phyloP scores from a whole-genome alignment of 805 yeast species.

The Saturnispora sanitii region DNA sequence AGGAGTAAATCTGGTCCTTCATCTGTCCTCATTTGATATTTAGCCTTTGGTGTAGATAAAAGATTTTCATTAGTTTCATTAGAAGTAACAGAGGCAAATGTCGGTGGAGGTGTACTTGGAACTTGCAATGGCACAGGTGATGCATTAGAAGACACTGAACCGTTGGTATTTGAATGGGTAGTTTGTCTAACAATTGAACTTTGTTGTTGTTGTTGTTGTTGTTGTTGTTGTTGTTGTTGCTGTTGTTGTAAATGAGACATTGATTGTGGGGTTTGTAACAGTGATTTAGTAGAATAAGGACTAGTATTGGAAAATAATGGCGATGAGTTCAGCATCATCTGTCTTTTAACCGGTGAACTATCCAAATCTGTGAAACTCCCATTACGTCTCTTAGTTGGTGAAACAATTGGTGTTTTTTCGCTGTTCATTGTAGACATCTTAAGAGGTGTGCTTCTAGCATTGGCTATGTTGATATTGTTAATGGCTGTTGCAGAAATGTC shows the following conservation, averaged over 20 bases:
- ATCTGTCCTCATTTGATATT: slow-evolving; percentile 11
- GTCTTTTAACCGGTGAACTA: slow-evolving; percentile 23
- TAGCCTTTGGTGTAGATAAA: slow-evolving; percentile 26
- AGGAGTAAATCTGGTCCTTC: slow-evolving; percentile 79
- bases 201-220: slow-evolving; percentile 10
- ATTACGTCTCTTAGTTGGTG: slow-evolving; percentile 24
- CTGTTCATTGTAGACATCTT: not conserved
- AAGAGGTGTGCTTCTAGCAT: not conserved
- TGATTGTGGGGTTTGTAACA: slow-evolving; percentile 15
- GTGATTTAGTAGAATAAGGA: slow-evolving; percentile 14
- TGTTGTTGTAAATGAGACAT: slow-evolving; percentile 10
- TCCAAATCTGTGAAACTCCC: slow-evolving; percentile 12
- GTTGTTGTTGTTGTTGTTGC: slow-evolving; percentile 8
- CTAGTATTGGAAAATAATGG: slow-evolving; percentile 21
- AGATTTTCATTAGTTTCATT: slow-evolving; percentile 8
- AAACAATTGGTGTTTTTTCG: slow-evolving; percentile 12
- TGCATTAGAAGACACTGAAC: too few species aligned
- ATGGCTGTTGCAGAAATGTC: slow-evolving; percentile 16
- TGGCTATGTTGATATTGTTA: slow-evolving; percentile 13
- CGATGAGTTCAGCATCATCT: slow-evolving; percentile 22
- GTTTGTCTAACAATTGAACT: too few species aligned
- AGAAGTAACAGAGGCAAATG: slow-evolving; percentile 2
- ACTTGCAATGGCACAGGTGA: too few species aligned
- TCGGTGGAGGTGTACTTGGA: slow-evolving; percentile 26
- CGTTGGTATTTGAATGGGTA: too few species aligned